A percentile compares a stretch with the other conserved stretches of the same genome.
Conservation (phyloP, 805 yeast genomes). For the Candida nitratophila region DNA sequence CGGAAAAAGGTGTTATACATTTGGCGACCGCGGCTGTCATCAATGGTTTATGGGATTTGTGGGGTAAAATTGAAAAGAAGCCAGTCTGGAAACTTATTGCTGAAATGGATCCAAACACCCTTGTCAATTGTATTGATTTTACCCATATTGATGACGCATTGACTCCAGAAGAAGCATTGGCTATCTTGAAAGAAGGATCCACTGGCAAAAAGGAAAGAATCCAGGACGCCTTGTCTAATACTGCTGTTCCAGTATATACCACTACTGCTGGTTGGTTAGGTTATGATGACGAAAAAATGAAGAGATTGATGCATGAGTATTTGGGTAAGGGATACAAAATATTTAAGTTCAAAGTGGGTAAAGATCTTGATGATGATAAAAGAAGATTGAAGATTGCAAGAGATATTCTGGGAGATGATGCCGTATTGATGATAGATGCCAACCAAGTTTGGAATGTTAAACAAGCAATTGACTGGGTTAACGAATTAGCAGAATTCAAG, state of each 20-base stretch:
- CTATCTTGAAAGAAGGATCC: conserved; percentile 22
- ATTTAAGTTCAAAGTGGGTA: conserved; percentile 37
- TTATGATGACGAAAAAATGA: conserved; percentile 34
- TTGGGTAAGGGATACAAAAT: conserved; percentile 30
- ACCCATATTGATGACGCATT: conserved; percentile 35
- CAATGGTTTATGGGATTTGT: conserved; percentile 36
- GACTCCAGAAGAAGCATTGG: conserved; percentile 34
- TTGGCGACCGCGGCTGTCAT: conserved; percentile 34
- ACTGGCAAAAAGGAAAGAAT: conserved; percentile 26
- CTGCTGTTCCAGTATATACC: conserved; percentile 37
- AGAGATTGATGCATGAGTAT: conserved; percentile 23
- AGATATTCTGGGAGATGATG: conserved; percentile 32
- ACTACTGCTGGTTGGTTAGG: conserved; percentile 42
- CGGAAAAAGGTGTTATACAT: conserved; percentile 37
- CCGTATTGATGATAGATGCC: conserved; percentile 20
- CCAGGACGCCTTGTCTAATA: conserved; percentile 23
- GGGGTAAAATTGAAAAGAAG: conserved; percentile 31
- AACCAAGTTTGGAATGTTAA: conserved; percentile 20
- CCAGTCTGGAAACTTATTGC: conserved; percentile 37
- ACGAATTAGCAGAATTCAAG: conserved; percentile 13
- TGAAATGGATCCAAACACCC: conserved; percentile 34
- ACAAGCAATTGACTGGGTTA: conserved; percentile 17
- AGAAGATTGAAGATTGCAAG: conserved; percentile 29
- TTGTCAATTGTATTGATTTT: conserved; percentile 33
- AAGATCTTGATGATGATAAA: conserved; percentile 29